Percentiles rank a stretch among this genome's conserved stretches.
phyloP scores from a whole-genome alignment of 305 asterid genomes.

The Solanum hybrid region DNA sequence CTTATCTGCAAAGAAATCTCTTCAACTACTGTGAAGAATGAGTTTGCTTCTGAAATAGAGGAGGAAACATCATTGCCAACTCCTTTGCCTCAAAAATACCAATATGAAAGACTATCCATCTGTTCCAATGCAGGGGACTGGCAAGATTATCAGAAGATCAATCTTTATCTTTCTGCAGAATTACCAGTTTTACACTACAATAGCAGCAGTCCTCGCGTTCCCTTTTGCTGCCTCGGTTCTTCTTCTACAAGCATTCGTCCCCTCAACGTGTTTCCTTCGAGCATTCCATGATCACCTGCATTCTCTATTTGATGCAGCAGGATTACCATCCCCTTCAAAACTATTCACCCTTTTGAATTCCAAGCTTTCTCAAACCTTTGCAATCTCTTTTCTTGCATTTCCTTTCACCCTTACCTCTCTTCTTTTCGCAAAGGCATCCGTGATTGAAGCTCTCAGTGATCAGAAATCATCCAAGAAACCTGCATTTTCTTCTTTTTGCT shows the following conservation, averaged over 20 bases:
- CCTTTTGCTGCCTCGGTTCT: conserved; percentile 57
- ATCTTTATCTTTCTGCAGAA: conserved; percentile 49
- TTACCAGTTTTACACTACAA: conserved; percentile 41
- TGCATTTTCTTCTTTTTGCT: conserved; percentile 13
- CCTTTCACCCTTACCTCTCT: conserved; percentile 59
- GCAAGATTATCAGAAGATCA: conserved; percentile 51
- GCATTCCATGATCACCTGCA: conserved; percentile 29
- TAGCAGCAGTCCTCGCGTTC: conserved; percentile 42
- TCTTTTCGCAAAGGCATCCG: conserved; percentile 46
- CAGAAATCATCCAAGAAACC: neutral
- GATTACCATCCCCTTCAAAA: conserved; percentile 46
- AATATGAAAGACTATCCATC: conserved; percentile 10
- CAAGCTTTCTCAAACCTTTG: conserved; percentile 58
- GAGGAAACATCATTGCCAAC: neutral
- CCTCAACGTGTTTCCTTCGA: conserved; percentile 29
- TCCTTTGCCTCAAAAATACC: neutral
- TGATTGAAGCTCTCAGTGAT: conserved; percentile 24
- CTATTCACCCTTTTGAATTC: conserved; percentile 44
- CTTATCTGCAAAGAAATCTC: conserved; percentile 19
- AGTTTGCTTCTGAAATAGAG: neutral
- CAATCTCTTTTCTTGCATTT: conserved; percentile 33
- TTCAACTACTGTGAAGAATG: neutral
- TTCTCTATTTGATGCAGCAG: conserved; percentile 46
- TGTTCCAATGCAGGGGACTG: conserved; percentile 28
- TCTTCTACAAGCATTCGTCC: conserved; percentile 34